A percentile compares a stretch with the other conserved stretches of the same genome.
These are phyloP conservation scores for Fomitopsis schrenkii DNA, from an alignment of 1,284 basidiomycete species.

Conservation along the genomic window DNA sequence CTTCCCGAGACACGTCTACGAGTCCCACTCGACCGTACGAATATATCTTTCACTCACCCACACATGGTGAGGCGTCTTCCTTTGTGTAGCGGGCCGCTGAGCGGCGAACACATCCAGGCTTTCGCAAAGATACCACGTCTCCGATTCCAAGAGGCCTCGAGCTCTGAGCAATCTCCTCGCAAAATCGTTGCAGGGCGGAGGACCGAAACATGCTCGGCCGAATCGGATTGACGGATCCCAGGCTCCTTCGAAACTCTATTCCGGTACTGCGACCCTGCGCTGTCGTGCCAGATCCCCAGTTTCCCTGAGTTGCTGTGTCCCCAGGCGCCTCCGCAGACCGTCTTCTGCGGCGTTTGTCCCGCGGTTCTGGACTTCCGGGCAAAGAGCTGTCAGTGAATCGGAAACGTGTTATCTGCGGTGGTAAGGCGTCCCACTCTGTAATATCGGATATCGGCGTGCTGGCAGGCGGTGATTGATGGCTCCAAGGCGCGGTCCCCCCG, in stretches of 20 bases:
- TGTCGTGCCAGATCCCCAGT: neutral
- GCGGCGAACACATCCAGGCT: neutral
- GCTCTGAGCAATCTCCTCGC: neutral
- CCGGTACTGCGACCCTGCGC: neutral
- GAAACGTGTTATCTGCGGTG: slow-evolving; percentile 5
- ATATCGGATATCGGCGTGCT: slow-evolving; percentile 5
- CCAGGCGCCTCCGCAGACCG: neutral
- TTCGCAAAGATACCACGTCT: neutral
- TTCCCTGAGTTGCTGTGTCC: neutral
- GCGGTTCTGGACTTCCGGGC: neutral
- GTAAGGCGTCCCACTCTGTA: slow-evolving; percentile 5
- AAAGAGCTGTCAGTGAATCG: slow-evolving; percentile 1
- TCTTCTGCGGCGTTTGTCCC: slow-evolving; percentile 2
- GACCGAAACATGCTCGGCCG: neutral
- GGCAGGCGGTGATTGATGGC: slow-evolving; percentile 6
- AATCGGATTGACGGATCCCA: neutral
- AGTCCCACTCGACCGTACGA: neutral
- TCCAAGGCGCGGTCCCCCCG: neutral
- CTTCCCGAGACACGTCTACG: neutral
- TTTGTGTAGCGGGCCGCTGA: neutral
- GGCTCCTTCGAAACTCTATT: slow-evolving; percentile 2
- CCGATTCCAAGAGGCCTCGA: neutral
- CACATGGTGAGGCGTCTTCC: neutral
- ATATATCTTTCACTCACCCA: neutral
- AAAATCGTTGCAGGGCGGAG: neutral